Evolutionary conservation across 164 flowering plant genomes (phyloP), one percentile per base, ranked within the genome.

Genomic region (Magnolia changhungtana): DNA sequence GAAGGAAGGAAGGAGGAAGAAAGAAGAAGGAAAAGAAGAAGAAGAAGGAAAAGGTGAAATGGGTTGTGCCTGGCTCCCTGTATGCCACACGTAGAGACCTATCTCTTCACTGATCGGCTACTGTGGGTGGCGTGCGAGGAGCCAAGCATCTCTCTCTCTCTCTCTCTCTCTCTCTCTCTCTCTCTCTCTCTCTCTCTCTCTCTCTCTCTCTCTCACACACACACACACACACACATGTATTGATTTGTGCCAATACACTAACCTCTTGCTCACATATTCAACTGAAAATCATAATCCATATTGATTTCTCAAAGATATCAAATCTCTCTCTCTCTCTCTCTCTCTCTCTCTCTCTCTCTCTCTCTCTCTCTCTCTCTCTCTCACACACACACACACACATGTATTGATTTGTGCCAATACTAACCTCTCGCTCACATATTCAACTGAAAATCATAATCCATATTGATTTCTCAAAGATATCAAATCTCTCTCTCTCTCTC

Each of bases 61-160:
- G 81, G 81, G 82, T 49, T 81, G 80, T 82, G 87, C 87, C 85
- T 85, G 85, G 87, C 87, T 85, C 87, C 87, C 87, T 85, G 85
- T 82, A 85, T 85, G 85, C 85, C 87, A 79, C 87, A 82, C 83
- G 81, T 49, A 70, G 49, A 75, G 73, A 50, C 71, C 81, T 65
- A 79, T 81, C 81, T 73, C 50, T 50, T 49, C 37, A 24, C 16
- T 69, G 84, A 78, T 82, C 76, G 87, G 77, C 81, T 77, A 10
- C 68, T 75, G 80, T 77, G 79, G 78, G 84, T 83, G 87, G 87
- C 85, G 79, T 85, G 78, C 81, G 84, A 79, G 87, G 85, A 85
- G 87, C 85, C 87, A 85, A 82, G 87, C 87, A 85, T 74, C 74
- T 67, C 73, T 52, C 72, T 74, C 79, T 77, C 79, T 69, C 50